Conservation (phyloP, 2,329 filamentous ascomycete species). For the Clarireedia hainanense region DNA sequence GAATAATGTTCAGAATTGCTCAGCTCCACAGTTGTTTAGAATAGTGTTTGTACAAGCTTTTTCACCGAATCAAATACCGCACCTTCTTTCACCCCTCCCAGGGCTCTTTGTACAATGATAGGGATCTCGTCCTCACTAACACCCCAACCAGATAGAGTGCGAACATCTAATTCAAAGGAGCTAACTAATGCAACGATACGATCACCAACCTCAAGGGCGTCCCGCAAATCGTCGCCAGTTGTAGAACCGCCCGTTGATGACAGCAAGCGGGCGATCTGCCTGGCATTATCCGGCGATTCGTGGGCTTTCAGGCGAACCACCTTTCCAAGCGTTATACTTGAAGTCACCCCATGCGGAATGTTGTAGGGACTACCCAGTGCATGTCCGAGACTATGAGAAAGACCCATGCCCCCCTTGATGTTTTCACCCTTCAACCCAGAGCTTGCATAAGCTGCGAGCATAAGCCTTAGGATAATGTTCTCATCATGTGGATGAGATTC, state of each 20-base stretch:
- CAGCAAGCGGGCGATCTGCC: slow-evolving; percentile 2
- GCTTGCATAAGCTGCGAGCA: slow-evolving; percentile 1
- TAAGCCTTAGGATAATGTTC: neutral
- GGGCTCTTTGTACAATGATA: neutral
- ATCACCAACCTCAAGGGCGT: slow-evolving; percentile 1
- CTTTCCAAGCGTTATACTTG: slow-evolving; percentile 5
- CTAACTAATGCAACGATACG: neutral
- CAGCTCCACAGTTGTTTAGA: neutral
- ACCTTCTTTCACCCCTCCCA: neutral
- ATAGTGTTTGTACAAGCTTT: neutral
- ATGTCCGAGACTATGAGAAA: slow-evolving; percentile 5
- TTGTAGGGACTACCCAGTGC: slow-evolving; percentile 5
- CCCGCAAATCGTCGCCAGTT: slow-evolving; percentile 3
- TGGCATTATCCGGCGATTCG: neutral
- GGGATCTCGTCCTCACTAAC: neutral
- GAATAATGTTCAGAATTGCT: no score
- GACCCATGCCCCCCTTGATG: slow-evolving; percentile 2
- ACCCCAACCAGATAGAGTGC: neutral
- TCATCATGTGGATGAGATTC: slow-evolving; percentile 2
- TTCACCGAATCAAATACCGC: neutral
- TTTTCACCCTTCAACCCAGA: slow-evolving; percentile 1
- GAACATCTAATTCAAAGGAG: neutral
- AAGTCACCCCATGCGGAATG: slow-evolving; percentile 7
- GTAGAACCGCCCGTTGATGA: neutral
- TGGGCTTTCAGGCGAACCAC: slow-evolving; percentile 6